Evolutionary conservation across 352 stramenopile genomes (phyloP), one percentile per base, ranked within the genome.

Genomic region (Globisporangium irregulare): DNA sequence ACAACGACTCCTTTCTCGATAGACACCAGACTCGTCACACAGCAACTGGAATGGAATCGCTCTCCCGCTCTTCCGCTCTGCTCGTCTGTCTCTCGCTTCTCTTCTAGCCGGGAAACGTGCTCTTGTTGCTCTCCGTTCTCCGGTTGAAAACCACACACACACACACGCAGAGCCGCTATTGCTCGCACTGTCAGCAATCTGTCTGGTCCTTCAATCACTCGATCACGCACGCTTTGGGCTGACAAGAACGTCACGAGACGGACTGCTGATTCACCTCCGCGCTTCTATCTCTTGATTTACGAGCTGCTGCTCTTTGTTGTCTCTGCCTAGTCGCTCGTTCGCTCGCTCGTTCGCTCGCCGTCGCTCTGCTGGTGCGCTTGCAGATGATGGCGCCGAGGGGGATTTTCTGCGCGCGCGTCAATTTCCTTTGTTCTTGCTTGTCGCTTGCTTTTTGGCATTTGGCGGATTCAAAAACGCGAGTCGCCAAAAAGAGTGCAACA

Each of bases 351-450:
- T 20, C 18, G 43, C 15, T 20, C 41, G 15, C 15, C 8, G 18
- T 10, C 18, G 3, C 12, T 24, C 6, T 1, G 2, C 54, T 24
- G 18, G 27, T 25, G 20, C 12, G 38, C 38, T 18, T 46, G 54
- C 14, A 43, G 55, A 10, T 18, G 54, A 36, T 15, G 27, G 15
- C 27, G 54, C 14, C 18, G 55, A 60, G 55, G 55, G 55, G 55
- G 29, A 60, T 63, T 54, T 63, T 54, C 58, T 41, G 57, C 4
- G 38, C 57, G 34, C 34, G 58, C 36, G 34, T 62, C 56, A 62
- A 62, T 50, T 62, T 58, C 1, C 18, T 50, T 50, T 50, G 15
- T 22, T 51, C 15, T 1, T 51, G 43, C 43, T 51, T 12, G 9
- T 58, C 29, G 50, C 9, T 57, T 32, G 50, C 22, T 36, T 59